These are phyloP conservation scores for Umbelopsis sp. DNA, from an alignment of 192 early-diverging fungal species.

Conservation along the genomic window DNA sequence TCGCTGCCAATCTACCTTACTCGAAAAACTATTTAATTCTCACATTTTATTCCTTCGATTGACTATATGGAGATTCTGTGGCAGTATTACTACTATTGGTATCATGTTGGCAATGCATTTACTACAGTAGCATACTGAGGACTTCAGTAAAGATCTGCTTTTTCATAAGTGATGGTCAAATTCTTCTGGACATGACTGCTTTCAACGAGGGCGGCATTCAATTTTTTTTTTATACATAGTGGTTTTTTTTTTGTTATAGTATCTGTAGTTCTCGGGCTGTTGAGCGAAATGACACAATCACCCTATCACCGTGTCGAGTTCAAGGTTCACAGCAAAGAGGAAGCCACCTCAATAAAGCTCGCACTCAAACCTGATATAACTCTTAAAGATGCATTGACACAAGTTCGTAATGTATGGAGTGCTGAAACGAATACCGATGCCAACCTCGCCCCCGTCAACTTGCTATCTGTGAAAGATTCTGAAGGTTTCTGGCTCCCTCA, in stretches of 20 bases:
- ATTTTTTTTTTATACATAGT: neutral
- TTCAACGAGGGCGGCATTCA: neutral
- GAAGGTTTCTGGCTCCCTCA: constrained; percentile 6
- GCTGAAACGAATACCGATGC: neutral
- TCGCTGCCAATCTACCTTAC: neutral
- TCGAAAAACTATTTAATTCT: neutral
- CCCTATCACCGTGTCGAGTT: constrained; percentile 6
- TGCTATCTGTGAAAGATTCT: neutral
- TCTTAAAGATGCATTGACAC: neutral
- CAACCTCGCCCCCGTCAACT: neutral
- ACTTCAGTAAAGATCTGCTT: neutral
- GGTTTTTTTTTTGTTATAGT: neutral
- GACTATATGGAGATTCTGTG: neutral
- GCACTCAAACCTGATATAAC: neutral
- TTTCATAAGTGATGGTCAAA: too few relatives aligned
- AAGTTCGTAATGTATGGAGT: constrained; percentile 1
- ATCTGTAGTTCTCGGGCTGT: neutral
- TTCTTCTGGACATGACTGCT: neutral
- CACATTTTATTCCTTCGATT: neutral
- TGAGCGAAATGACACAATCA: neutral
- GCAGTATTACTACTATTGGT: neutral
- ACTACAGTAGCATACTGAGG: neutral
- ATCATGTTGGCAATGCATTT: neutral
- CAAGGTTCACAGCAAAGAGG: neutral
- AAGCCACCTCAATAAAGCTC: neutral